Conservation (phyloP, 2,329 filamentous ascomycete species). For the Ascosphaera apis region DNA sequence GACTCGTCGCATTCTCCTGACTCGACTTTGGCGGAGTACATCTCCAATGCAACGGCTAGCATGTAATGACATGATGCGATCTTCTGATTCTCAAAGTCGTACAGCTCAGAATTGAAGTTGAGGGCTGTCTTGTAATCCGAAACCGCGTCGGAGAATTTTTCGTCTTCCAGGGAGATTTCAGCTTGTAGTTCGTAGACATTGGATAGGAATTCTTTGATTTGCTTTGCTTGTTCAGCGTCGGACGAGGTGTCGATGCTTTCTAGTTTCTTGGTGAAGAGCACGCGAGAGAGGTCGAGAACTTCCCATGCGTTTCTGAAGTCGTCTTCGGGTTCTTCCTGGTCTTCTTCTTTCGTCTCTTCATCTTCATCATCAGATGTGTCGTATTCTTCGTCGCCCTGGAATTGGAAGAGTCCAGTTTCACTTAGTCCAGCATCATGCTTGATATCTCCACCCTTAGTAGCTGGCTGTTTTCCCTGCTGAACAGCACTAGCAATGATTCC, state of each 20-base stretch:
- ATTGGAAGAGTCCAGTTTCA: slow-evolving; percentile 66
- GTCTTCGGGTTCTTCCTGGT: slow-evolving; percentile 37
- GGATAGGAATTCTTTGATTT: slow-evolving; percentile 64
- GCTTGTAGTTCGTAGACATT: slow-evolving; percentile 87
- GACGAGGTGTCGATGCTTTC: slow-evolving; percentile 16
- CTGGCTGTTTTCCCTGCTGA: slow-evolving; percentile 7
- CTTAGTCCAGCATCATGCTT: too few species aligned
- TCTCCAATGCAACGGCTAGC: slow-evolving; percentile 82
- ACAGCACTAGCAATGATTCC: slow-evolving; percentile 1
- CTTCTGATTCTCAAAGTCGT: slow-evolving; percentile 57
- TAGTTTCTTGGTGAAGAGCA: slow-evolving; percentile 34
- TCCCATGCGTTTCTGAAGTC: slow-evolving; percentile 42
- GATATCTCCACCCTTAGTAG: slow-evolving; percentile 5
- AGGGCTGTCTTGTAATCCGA: slow-evolving; percentile 59
- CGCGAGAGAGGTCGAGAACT: slow-evolving; percentile 37
- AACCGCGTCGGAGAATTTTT: slow-evolving; percentile 75
- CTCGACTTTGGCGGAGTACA: slow-evolving; percentile 43
- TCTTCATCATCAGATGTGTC: slow-evolving; percentile 45
- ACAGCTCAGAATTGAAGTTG: slow-evolving; percentile 54
- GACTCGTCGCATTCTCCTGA: slow-evolving; percentile 19
- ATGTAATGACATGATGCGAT: slow-evolving; percentile 94
- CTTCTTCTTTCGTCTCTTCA: slow-evolving; percentile 20
- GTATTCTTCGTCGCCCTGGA: slow-evolving; percentile 85
- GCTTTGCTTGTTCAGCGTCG: slow-evolving; percentile 22
- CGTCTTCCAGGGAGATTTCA: slow-evolving; percentile 93